These are phyloP conservation scores for Albugo laibachii DNA, from an alignment of 352 stramenopile species.

Conservation along the genomic window DNA sequence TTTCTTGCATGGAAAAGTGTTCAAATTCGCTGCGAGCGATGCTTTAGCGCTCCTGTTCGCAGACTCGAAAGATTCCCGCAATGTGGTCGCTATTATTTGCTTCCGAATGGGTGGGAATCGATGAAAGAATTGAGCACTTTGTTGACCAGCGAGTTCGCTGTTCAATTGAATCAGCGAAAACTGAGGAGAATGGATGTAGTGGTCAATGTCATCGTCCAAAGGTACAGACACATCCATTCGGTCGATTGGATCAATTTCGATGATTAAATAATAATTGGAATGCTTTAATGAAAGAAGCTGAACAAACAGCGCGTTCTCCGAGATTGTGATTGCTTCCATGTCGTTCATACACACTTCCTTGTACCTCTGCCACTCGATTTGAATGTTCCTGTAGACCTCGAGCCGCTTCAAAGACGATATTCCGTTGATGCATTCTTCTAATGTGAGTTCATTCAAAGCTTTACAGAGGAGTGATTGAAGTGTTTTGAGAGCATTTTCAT, in stretches of 20 bases:
- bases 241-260: conserved; percentile 34
- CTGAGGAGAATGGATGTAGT: conserved; percentile 52
- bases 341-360: conserved; percentile 54
- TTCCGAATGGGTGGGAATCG: conserved; percentile 64
- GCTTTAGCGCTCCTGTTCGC: too few relatives aligned
- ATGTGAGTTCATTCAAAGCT: conserved; percentile 55
- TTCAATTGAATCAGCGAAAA: conserved; percentile 67
- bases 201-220: conserved; percentile 23
- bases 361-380: conserved; percentile 69
- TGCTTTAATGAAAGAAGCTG: conserved; percentile 68
- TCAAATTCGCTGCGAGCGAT: too few relatives aligned
- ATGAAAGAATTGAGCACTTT: conserved; percentile 72
- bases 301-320: conserved; percentile 56
- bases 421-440: conserved; percentile 53
- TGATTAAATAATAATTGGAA: conserved; percentile 64
- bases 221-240: conserved; percentile 28
- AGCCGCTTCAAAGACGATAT: conserved; percentile 56
- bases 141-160: conserved; percentile 9
- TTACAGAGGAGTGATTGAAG: conserved; percentile 52
- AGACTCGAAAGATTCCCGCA: too few relatives aligned
- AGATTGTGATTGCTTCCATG: conserved; percentile 57
- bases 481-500: conserved; percentile 45
- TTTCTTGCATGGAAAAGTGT: too few relatives aligned
- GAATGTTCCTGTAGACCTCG: conserved; percentile 61
- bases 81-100: conserved; percentile 16